Evolutionary conservation across 1,284 basidiomycete genomes (phyloP), one percentile per base, ranked within the genome.

Genomic region (Phellinidium pouzarii): DNA sequence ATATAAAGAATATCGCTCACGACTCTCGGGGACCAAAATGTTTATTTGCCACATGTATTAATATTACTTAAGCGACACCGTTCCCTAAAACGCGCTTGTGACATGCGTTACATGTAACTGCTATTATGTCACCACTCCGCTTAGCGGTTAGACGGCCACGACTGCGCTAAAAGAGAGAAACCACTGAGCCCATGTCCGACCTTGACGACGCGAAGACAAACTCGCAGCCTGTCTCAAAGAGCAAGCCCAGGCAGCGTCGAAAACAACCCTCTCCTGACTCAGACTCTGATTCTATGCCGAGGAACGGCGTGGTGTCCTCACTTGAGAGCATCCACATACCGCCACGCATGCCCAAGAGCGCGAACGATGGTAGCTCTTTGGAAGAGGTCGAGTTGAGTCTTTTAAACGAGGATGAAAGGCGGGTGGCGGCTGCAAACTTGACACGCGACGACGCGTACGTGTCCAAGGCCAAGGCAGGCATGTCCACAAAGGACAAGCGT

Each of bases 401-500:
- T 48, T 68, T 89, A 47, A 74, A 70, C 11, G 81, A 80, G 41
- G 77, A 78, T 23, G 81, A 84, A 60, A 68, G 77, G 40, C 64
- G 67, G 12, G 67, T 70, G 50, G 78, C 79, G 22, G 72, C 67
- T 19, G 64, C 63, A 20, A 77, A 71, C 27, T 59, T 76, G 52
- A 68, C 69, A 41, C 62, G 67, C 46, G 70, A 69, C 26, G 66
- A 63, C 31, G 50, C 50, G 7, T 58, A 55, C 61, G 36, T 7
- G 26, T 22, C 41, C 9, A 27, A 26, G 22, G 17, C 37, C 20
- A 47, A 50, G 34, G 27, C 84, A 79, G 64, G 69, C 63, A 73
- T 91, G 61, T 82, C 86, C 31, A 59, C 70, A 29, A 83, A 81
- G 65, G 94, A 98, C 70, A 88, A 87, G 71, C 77, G 80, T 60